These are phyloP conservation scores for Penicillium crustosum DNA, from an alignment of 2,329 filamentous ascomycete genomes.

Conservation along the genomic window DNA sequence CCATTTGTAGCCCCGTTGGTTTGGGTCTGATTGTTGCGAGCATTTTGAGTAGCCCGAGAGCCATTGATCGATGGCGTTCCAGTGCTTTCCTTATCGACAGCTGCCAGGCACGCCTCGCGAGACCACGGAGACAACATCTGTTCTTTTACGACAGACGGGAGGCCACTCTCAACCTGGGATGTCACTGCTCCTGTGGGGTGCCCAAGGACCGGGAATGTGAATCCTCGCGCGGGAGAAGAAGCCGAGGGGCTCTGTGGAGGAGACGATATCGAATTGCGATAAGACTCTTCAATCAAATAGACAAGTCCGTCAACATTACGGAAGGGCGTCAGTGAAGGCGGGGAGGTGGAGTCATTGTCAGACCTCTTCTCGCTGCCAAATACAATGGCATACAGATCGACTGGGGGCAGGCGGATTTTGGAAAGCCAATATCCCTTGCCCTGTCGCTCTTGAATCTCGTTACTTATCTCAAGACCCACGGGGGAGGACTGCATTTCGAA, in stretches of 20 bases:
- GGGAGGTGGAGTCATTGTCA: constrained; percentile 43
- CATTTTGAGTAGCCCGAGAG: constrained; percentile 59
- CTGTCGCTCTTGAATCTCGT: constrained; percentile 73
- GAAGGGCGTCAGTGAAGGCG: constrained; percentile 66
- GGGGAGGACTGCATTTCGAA: constrained; percentile 72
- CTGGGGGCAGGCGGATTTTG: constrained; percentile 68
- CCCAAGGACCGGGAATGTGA: constrained; percentile 62
- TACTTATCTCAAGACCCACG: constrained; percentile 69
- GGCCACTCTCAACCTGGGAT: constrained; percentile 49
- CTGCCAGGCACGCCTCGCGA: constrained; percentile 68
- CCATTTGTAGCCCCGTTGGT: constrained; percentile 33
- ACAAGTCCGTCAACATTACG: constrained; percentile 71
- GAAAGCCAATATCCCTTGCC: constrained; percentile 77
- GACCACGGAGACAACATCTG: constrained; percentile 80
- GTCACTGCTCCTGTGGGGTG: constrained; percentile 40
- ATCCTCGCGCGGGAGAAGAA: constrained; percentile 68
- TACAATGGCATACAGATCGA: constrained; percentile 61
- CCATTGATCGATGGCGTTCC: constrained; percentile 74
- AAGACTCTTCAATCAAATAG: constrained; percentile 70
- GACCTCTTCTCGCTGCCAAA: constrained; percentile 45
- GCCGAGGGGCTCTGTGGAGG: constrained; percentile 68
- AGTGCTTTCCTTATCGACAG: constrained; percentile 64
- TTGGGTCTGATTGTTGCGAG: constrained; percentile 31
- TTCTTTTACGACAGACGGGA: constrained; percentile 68
- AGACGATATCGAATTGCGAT: constrained; percentile 61